Evolutionary conservation across 148 eudicot species (phyloP).

Genomic region (Camellia japonica): DNA sequence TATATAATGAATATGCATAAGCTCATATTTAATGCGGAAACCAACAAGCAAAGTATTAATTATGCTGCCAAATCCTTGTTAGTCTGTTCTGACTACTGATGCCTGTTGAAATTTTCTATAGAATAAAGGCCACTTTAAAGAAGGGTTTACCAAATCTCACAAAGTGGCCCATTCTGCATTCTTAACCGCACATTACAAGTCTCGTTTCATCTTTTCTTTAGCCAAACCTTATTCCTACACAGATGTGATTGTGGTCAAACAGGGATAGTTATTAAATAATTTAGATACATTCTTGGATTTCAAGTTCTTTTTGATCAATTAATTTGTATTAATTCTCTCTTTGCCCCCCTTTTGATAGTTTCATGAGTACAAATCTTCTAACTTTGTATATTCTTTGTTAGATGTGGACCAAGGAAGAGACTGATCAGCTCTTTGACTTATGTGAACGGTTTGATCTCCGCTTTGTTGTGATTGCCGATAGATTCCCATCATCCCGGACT

Average conservation of each 20-base stretch:
- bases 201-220: background rate
- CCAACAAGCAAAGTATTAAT: background rate
- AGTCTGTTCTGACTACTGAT: too few relatives aligned
- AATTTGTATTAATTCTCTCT: background rate
- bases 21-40: background rate
- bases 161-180: too few relatives aligned
- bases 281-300: background rate
- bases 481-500: conserved; percentile 68
- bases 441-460: conserved; percentile 87
- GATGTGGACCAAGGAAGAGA: conserved; percentile 94
- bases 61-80: too few relatives aligned
- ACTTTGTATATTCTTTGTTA: conserved; percentile 21
- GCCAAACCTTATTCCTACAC: background rate
- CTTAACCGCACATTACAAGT: background rate
- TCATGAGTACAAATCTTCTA: background rate
- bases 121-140: background rate
- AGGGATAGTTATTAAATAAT: background rate
- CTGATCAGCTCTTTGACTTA: conserved; percentile 81
- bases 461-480: conserved; percentile 76
- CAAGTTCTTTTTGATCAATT: background rate
- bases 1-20: background rate
- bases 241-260: background rate
- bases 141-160: background rate
- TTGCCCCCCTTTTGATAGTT: background rate
- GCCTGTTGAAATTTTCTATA: too few relatives aligned